Conservation (phyloP, 2,329 filamentous ascomycete genomes). For the Akanthomyces dipterigenus region DNA sequence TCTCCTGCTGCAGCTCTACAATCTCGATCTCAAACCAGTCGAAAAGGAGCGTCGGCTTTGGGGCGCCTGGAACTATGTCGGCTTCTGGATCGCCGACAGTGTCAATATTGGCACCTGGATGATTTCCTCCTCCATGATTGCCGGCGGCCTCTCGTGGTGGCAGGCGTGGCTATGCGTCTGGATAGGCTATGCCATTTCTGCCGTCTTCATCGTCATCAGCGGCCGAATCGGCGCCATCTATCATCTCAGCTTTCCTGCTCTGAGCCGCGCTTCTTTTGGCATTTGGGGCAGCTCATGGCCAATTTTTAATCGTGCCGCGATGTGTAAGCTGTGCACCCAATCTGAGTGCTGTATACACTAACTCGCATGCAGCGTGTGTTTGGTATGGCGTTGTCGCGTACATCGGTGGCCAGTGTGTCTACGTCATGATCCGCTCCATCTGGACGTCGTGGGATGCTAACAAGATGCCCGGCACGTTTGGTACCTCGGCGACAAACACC, state of each 20-base stretch:
- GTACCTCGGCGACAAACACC: slow-evolving; percentile 63
- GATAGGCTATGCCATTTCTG: slow-evolving; percentile 75
- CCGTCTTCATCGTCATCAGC: slow-evolving; percentile 66
- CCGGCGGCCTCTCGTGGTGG: slow-evolving; percentile 79
- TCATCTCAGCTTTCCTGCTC: slow-evolving; percentile 84
- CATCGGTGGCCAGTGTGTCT: slow-evolving; percentile 79
- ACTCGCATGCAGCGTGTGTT: slow-evolving; percentile 52
- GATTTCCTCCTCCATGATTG: slow-evolving; percentile 80
- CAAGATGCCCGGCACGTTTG: slow-evolving; percentile 61
- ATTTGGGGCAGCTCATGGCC: slow-evolving; percentile 89
- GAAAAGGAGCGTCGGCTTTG: slow-evolving; percentile 75
- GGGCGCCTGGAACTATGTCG: slow-evolving; percentile 82
- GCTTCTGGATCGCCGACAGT: slow-evolving; percentile 78
- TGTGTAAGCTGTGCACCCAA: slow-evolving; percentile 40
- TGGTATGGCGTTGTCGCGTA: slow-evolving; percentile 85
- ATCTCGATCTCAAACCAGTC: slow-evolving; percentile 75
- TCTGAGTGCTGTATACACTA: background rate
- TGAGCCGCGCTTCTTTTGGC: slow-evolving; percentile 71
- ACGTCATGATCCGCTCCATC: slow-evolving; percentile 81
- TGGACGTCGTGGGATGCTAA: slow-evolving; percentile 61
- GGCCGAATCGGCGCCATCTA: slow-evolving; percentile 81
- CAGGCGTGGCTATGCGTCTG: slow-evolving; percentile 86
- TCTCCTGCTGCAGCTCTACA: slow-evolving; percentile 53
- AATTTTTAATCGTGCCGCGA: slow-evolving; percentile 79
- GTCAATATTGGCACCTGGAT: slow-evolving; percentile 95